Evolutionary conservation across 148 eudicot species (phyloP), one percentile per base, ranked within the genome.

Genomic region (Nyssa sinensis): DNA sequence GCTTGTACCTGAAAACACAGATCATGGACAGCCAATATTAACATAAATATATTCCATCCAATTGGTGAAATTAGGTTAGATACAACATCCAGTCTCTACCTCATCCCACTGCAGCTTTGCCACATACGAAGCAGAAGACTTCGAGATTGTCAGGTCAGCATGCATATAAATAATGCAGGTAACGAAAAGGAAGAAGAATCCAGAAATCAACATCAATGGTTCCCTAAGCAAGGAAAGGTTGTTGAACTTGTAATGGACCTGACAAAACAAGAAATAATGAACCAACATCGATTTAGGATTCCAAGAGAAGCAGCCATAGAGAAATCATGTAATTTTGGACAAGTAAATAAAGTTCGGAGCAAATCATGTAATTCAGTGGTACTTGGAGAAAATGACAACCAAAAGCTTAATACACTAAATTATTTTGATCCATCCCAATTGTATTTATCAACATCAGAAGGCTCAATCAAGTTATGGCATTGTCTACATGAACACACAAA

Each of bases 91-190:
- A 58, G 16, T 60, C 28, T 83, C 24, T 74, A 90, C 99, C 99
- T 95, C 99, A 70, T 95, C 99, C 97, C 93, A 88, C 78, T 95
- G 99, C 79, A 89, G 84, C 78, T 84, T 90, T 49, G 99, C 99
- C 73, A 95, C 53, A 74, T 95, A 95, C 71, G 97, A 92, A 71
- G 97, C 79, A 73, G 99, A 90, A 13, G 93, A 82, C 80, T 95
- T 95, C 71, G 99, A 95, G 82, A 95, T 95, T 32, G 99, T 92
- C 66, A 95, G 70, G 83, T 95, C 99, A 39, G 94, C 92, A 83
- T 91, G 94, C 73, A 81, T 80, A 72, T 95, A 95, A 10, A 87
- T 83, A 44, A 95, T 84, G 79, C 97, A 89, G 47, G 99, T 84
- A 78, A 91, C 74, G 72, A 95, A 95, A 44, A 92, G 86, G 82